These are phyloP conservation scores for Microdochium bolleyi DNA, from an alignment of 2,329 filamentous ascomycete species.

Conservation along the genomic window DNA sequence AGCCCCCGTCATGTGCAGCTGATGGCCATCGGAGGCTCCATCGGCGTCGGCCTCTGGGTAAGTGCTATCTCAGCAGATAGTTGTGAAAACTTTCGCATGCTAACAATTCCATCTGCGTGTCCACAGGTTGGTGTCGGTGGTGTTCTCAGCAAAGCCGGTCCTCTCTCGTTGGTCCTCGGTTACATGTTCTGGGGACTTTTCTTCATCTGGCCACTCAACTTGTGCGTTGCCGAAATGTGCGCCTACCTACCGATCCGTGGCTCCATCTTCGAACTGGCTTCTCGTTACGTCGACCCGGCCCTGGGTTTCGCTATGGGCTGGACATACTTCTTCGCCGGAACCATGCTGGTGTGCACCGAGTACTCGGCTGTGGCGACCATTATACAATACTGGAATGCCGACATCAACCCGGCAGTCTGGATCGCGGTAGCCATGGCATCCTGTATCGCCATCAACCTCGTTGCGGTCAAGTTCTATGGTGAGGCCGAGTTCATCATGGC, in stretches of 20 bases:
- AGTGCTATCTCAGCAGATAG: too few species aligned
- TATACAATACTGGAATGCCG: slow-evolving; percentile 33
- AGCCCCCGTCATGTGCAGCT: slow-evolving; percentile 36
- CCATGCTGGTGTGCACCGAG: slow-evolving; percentile 36
- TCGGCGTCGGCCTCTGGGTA: slow-evolving; percentile 34
- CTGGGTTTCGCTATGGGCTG: slow-evolving; percentile 16
- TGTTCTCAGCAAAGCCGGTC: slow-evolving; percentile 30
- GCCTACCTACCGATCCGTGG: slow-evolving; percentile 46
- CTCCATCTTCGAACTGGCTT: slow-evolving; percentile 46
- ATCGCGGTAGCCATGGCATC: slow-evolving; percentile 37
- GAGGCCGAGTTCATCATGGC: slow-evolving; percentile 47
- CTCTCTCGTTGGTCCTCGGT: slow-evolving; percentile 33
- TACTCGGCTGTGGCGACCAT: slow-evolving; percentile 35
- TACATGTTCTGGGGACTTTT: slow-evolving; percentile 34
- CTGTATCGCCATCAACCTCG: slow-evolving; percentile 37
- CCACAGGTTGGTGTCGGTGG: slow-evolving; percentile 31
- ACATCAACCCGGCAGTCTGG: slow-evolving; percentile 37
- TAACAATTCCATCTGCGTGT: neutral
- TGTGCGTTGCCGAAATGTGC: slow-evolving; percentile 48
- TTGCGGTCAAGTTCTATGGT: slow-evolving; percentile 35
- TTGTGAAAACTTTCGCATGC: too few species aligned
- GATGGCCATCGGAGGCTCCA: slow-evolving; percentile 40
- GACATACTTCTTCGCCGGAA: slow-evolving; percentile 40
- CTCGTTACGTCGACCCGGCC: slow-evolving; percentile 46
- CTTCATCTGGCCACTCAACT: slow-evolving; percentile 34